Percentiles rank a stretch among this genome's conserved stretches.
phyloP scores from a whole-genome alignment of 768 basidiomycete genomes.

The Mycena sanguinolenta region DNA sequence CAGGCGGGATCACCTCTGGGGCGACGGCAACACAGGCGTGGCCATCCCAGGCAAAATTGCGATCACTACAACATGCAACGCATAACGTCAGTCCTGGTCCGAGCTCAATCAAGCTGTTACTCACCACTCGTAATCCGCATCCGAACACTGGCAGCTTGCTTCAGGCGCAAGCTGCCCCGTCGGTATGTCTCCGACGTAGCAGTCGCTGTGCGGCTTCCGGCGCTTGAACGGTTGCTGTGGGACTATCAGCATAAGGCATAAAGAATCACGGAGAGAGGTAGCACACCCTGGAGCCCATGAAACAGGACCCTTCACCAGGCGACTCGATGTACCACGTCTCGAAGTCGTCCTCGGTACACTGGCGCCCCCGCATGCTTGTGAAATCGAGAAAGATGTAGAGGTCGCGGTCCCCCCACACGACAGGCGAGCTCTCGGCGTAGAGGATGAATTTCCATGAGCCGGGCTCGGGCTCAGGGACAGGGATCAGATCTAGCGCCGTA shows the following conservation, averaged over 20 bases:
- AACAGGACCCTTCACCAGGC: constrained; percentile 64
- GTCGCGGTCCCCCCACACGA: constrained; percentile 62
- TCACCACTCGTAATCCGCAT: constrained; percentile 95
- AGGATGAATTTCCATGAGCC: constrained; percentile 96
- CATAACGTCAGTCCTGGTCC: constrained; percentile 12
- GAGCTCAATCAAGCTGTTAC: constrained; percentile 1
- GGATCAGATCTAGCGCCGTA: constrained; percentile 81
- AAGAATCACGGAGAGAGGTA: neutral
- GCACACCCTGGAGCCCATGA: constrained; percentile 94
- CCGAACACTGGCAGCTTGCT: constrained; percentile 82
- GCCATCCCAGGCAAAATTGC: constrained; percentile 84
- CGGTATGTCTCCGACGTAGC: constrained; percentile 87
- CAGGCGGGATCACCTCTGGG: constrained; percentile 87
- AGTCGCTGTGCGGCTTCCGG: constrained; percentile 84
- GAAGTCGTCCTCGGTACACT: constrained; percentile 81
- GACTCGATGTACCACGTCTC: constrained; percentile 90
- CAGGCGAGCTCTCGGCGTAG: constrained; percentile 63
- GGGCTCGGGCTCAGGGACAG: constrained; percentile 92
- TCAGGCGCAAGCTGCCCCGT: constrained; percentile 77
- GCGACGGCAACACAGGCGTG: constrained; percentile 85
- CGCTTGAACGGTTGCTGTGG: constrained; percentile 92
- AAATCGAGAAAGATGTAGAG: constrained; percentile 90
- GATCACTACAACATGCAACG: constrained; percentile 69
- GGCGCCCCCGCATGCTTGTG: constrained; percentile 68
- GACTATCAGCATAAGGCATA: constrained; percentile 3